Evolutionary conservation across 1,284 basidiomycete genomes (phyloP).

Genomic region (Wolfiporia cocos): DNA sequence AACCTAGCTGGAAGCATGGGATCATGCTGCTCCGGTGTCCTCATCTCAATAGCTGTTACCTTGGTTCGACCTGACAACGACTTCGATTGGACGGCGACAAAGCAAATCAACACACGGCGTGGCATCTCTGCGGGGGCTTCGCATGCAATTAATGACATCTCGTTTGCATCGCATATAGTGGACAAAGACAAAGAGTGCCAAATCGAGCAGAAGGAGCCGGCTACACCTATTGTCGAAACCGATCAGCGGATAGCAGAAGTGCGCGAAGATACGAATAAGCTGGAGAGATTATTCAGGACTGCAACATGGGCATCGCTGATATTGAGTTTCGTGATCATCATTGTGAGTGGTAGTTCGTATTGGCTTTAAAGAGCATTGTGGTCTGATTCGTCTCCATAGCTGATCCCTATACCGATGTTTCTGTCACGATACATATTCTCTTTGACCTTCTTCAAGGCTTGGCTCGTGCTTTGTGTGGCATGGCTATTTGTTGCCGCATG

Average conservation of each 20-base stretch:
- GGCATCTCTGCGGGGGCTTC: background rate
- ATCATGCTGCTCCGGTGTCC: conserved; percentile 8
- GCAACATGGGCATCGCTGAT: conserved; percentile 8
- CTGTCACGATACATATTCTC: conserved; percentile 10
- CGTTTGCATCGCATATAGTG: conserved; percentile 1
- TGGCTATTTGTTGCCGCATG: conserved; percentile 10
- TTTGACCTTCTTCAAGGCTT: conserved; percentile 8
- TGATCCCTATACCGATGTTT: conserved; percentile 11
- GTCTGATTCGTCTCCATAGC: background rate
- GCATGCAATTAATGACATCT: background rate
- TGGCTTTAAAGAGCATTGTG: background rate
- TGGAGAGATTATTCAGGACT: conserved; percentile 3
- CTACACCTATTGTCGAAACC: background rate
- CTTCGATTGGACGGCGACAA: conserved; percentile 10
- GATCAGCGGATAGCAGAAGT: conserved; percentile 1
- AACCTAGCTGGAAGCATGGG: conserved; percentile 9
- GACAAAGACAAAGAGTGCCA: conserved; percentile 1
- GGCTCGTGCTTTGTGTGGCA: conserved; percentile 9
- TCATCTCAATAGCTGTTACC: conserved; percentile 9
- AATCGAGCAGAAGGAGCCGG: background rate
- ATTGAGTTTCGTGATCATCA: conserved; percentile 8
- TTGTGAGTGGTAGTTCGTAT: conserved; percentile 1
- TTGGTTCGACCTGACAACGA: conserved; percentile 9
- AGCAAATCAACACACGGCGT: conserved; percentile 8
- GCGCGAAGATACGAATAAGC: conserved; percentile 1